These are phyloP conservation scores for Cercospora zeae-maydis DNA, from an alignment of 2,329 filamentous ascomycete species.

Conservation along the genomic window DNA sequence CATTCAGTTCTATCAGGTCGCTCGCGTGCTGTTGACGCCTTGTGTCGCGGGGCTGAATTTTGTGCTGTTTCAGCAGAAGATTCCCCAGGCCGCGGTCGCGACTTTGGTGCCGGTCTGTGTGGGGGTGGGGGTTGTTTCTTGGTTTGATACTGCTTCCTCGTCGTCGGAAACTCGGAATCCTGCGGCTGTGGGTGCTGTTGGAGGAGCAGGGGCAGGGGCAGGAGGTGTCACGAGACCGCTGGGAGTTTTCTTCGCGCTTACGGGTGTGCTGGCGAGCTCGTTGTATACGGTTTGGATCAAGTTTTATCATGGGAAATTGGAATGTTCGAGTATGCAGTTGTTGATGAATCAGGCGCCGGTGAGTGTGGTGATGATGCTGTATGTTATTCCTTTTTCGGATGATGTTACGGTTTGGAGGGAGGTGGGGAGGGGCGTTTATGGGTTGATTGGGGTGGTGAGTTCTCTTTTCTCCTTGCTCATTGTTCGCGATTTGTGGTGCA, in stretches of 20 bases:
- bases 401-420: constrained; percentile 56
- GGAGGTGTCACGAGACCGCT: constrained; percentile 52
- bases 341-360: constrained; percentile 66
- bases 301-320: constrained; percentile 61
- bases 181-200: too few species aligned
- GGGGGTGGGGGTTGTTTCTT: constrained; percentile 64
- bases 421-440: constrained; percentile 41
- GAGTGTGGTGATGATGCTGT: constrained; percentile 60
- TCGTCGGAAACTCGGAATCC: too few species aligned
- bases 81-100: constrained; percentile 53
- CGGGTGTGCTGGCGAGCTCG: constrained; percentile 62
- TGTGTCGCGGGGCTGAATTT: constrained; percentile 64
- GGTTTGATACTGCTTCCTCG: constrained; percentile 56
- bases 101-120: constrained; percentile 59
- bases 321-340: constrained; percentile 66
- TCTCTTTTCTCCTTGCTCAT: not conserved
- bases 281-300: constrained; percentile 68
- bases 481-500: not conserved
- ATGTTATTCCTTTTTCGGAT: constrained; percentile 64
- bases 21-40: constrained; percentile 64
- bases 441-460: constrained; percentile 56
- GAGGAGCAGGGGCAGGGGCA: not conserved
- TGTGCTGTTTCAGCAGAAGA: constrained; percentile 55
- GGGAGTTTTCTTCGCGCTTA: constrained; percentile 62
- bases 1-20: constrained; percentile 68